These are phyloP conservation scores for Alternaria brassicicola DNA, from an alignment of 2,329 filamentous ascomycete species.

Conservation along the genomic window DNA sequence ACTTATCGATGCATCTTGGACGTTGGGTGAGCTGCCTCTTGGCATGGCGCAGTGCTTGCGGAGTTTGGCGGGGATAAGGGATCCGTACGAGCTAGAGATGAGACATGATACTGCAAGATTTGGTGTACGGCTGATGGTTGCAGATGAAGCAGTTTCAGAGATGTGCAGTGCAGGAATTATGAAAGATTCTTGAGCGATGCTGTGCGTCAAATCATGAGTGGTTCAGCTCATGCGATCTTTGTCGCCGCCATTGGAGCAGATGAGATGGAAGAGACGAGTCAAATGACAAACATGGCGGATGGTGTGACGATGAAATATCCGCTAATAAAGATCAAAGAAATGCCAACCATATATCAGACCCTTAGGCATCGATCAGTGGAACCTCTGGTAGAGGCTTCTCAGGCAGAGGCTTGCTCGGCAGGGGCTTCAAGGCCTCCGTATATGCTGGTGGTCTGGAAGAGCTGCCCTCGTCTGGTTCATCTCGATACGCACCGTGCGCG, in stretches of 20 bases:
- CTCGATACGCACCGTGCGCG: conserved; percentile 26
- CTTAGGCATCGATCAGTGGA: conserved; percentile 42
- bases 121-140: not conserved
- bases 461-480: conserved; percentile 29
- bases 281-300: not conserved
- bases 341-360: not conserved
- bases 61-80: not conserved
- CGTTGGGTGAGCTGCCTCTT: not conserved
- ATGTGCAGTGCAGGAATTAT: not conserved
- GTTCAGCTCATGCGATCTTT: not conserved
- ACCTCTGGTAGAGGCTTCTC: conserved; percentile 45
- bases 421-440: conserved; percentile 24
- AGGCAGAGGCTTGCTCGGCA: conserved; percentile 42
- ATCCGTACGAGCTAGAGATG: not conserved
- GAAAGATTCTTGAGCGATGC: not conserved
- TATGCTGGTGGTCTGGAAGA: conserved; percentile 10
- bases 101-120: not conserved
- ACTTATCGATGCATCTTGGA: not conserved
- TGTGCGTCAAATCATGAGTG: not conserved
- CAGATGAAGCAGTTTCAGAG: not conserved
- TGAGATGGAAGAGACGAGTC: not conserved
- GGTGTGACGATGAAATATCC: not conserved
- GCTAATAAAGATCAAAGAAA: not conserved
- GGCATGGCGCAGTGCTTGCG: not conserved
- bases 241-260: not conserved